A percentile compares a stretch with the other conserved stretches of the same genome.
Evolutionary conservation across 192 early-diverging fungal species (phyloP).

Genomic region (Backusella australiensis): DNA sequence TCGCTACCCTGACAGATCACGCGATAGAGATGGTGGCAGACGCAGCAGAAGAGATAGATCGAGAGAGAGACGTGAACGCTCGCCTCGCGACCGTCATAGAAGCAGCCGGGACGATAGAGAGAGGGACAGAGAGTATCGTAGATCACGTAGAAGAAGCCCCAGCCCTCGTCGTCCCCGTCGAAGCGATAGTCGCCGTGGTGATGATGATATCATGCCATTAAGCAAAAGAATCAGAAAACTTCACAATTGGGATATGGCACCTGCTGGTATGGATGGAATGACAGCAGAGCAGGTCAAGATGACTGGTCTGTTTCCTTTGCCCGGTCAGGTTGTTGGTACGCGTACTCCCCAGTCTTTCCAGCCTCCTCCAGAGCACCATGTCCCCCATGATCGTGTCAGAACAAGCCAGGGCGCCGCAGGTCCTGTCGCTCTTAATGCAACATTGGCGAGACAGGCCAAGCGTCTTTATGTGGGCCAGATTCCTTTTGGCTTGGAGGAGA

Average conservation of each 20-base stretch:
- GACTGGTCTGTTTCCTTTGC: slow-evolving; percentile 77
- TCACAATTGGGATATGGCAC: slow-evolving; percentile 90
- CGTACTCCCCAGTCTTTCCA: slow-evolving; percentile 21
- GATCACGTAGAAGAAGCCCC: slow-evolving; percentile 34
- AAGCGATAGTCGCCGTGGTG: slow-evolving; percentile 34
- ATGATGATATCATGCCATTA: slow-evolving; percentile 61
- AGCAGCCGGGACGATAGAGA: slow-evolving; percentile 32
- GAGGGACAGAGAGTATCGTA: slow-evolving; percentile 13
- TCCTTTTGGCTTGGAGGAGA: slow-evolving; percentile 72
- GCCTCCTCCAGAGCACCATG: not conserved
- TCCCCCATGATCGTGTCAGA: slow-evolving; percentile 9
- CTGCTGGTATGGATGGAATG: slow-evolving; percentile 84
- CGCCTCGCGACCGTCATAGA: slow-evolving; percentile 13
- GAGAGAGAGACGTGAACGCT: not conserved
- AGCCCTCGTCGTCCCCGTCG: slow-evolving; percentile 29
- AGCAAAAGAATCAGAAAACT: slow-evolving; percentile 79
- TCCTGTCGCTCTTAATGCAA: slow-evolving; percentile 52
- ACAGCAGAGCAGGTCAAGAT: slow-evolving; percentile 85
- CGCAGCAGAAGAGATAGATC: slow-evolving; percentile 1
- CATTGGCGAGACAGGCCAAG: slow-evolving; percentile 73
- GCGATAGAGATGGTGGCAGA: not conserved
- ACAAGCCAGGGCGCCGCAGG: slow-evolving; percentile 45
- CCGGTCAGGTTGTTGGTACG: slow-evolving; percentile 55
- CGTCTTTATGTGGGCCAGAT: slow-evolving; percentile 94
- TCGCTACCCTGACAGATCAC: not conserved